These are phyloP conservation scores for Podospora fimiseda DNA, from an alignment of 495 filamentous ascomycete species.

Conservation along the genomic window DNA sequence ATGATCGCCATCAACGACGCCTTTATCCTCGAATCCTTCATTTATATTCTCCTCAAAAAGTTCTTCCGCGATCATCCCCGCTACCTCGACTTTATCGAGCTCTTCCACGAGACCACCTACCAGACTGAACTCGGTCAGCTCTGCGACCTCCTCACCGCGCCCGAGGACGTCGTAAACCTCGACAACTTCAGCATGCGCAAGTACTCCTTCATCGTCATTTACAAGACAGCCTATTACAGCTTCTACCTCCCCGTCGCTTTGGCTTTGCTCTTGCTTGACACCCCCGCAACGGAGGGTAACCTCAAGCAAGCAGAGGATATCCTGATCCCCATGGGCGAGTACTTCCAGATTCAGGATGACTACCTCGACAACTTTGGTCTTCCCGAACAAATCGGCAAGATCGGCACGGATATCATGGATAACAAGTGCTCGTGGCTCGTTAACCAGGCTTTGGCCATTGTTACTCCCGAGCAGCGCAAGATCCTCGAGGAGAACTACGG, in stretches of 20 bases:
- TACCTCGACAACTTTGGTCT: conserved; percentile 96
- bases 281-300: conserved; percentile 70
- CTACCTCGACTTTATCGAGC: conserved; percentile 86
- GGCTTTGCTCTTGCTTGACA: conserved; percentile 70
- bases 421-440: conserved; percentile 99
- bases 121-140: conserved; percentile 93
- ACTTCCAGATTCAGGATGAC: conserved; percentile 98
- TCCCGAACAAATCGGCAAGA: conserved; percentile 88
- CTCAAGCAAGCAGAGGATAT: conserved; percentile 82
- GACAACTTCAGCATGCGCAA: conserved; percentile 91
- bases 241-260: conserved; percentile 98
- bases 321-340: conserved; percentile 96
- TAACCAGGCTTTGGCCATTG: conserved; percentile 80
- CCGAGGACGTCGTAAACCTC: conserved; percentile 85
- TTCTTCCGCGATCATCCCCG: conserved; percentile 77
- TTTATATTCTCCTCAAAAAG: conserved; percentile 89
- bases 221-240: conserved; percentile 98
- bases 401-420: conserved; percentile 96
- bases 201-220: conserved; percentile 97
- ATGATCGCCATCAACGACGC: conserved; percentile 97
- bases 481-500: conserved; percentile 82
- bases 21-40: conserved; percentile 87
- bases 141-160: conserved; percentile 91
- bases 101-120: conserved; percentile 90
- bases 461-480: conserved; percentile 73